These are phyloP conservation scores for Leccinum solheimii DNA, from an alignment of 1,284 basidiomycete species.

Conservation along the genomic window DNA sequence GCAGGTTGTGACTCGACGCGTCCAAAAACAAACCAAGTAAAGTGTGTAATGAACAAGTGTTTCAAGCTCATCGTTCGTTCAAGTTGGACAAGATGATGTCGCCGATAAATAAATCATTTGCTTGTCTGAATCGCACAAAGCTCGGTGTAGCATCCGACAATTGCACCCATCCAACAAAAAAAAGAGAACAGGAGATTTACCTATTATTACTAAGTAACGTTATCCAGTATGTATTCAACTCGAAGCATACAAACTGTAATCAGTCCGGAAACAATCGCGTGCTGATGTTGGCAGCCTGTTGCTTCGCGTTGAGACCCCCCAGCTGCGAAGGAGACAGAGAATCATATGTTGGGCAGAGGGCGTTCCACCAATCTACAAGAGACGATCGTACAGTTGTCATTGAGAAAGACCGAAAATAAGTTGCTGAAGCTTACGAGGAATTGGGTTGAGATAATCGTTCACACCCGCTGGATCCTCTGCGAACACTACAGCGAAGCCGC, in stretches of 20 bases:
- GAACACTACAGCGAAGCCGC: constrained; percentile 42
- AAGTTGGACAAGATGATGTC: neutral
- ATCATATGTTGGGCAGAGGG: neutral
- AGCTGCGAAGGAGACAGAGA: neutral
- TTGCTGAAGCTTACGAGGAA: constrained; percentile 15
- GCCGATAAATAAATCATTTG: neutral
- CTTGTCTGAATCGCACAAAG: neutral
- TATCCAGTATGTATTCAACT: neutral
- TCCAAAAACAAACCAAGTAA: neutral
- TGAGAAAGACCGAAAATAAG: neutral
- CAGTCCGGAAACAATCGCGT: neutral
- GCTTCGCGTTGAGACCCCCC: neutral
- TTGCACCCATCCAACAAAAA: neutral
- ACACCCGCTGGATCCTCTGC: constrained; percentile 36
- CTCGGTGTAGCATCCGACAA: neutral
- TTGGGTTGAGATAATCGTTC: constrained; percentile 9
- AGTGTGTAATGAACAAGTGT: neutral
- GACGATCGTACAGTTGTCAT: neutral
- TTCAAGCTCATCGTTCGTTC: neutral
- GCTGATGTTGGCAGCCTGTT: neutral
- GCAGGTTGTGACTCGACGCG: neutral
- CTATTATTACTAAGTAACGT: neutral
- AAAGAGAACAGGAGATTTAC: neutral
- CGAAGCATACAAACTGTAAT: neutral
- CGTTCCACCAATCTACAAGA: neutral